These are phyloP conservation scores for Citropsis articulata DNA, from an alignment of 345 rosid genomes.

Conservation along the genomic window DNA sequence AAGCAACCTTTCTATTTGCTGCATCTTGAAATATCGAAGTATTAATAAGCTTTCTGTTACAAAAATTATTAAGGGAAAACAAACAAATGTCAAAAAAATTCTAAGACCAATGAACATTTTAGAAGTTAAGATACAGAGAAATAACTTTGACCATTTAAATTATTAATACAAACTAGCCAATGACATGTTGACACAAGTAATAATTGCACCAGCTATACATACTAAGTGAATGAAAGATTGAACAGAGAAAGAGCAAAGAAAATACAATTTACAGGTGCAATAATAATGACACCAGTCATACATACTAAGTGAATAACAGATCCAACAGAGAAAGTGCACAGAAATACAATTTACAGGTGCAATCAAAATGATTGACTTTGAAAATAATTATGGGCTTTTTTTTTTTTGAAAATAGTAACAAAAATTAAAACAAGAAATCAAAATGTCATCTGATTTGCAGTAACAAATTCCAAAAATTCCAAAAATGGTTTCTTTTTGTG, in stretches of 20 bases:
- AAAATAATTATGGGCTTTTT: neutral
- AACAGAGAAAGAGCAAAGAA: too few species aligned
- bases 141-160: neutral
- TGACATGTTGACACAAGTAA: neutral
- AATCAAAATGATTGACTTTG: neutral
- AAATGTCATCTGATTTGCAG: neutral
- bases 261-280: too few species aligned
- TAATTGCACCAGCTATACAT: neutral
- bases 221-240: too few species aligned
- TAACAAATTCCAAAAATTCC: neutral
- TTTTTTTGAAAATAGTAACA: neutral
- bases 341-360: neutral
- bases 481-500: too few species aligned
- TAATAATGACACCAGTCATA: neutral
- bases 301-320: neutral
- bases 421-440: too few species aligned
- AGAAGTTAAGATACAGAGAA: neutral
- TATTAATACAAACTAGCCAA: neutral
- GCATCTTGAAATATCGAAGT: conserved; percentile 60
- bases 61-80: neutral
- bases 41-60: neutral
- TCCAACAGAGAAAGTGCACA: neutral
- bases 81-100: neutral
- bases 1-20: conserved; percentile 94
- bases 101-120: neutral